These are phyloP conservation scores for Cornus suecica DNA, from an alignment of 148 eudicot species.

Conservation along the genomic window DNA sequence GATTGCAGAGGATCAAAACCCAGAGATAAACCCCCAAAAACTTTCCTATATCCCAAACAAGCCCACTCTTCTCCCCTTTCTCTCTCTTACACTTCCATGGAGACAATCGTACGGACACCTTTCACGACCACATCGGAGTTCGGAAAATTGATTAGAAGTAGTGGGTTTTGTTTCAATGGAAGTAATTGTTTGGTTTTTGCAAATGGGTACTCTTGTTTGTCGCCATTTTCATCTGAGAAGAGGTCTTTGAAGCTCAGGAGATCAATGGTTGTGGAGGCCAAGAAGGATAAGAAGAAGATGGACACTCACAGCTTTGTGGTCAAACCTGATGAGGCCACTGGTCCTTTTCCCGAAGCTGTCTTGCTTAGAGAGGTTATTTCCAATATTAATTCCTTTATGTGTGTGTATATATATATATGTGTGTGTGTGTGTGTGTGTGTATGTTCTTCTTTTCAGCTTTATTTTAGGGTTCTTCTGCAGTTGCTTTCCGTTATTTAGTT, in stretches of 20 bases:
- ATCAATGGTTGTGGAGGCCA: constrained; percentile 38
- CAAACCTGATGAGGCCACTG: constrained; percentile 77
- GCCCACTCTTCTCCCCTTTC: background rate
- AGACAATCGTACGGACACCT: background rate
- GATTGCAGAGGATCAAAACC: background rate
- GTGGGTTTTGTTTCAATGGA: constrained; percentile 15
- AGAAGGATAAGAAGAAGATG: constrained; percentile 44
- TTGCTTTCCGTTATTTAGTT: no score
- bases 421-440: background rate
- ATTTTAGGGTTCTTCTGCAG: background rate
- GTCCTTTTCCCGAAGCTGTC: constrained; percentile 82
- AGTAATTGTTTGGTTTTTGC: constrained; percentile 12
- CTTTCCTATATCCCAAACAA: background rate
- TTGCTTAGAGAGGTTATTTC: constrained; percentile 64
- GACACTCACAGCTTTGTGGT: constrained; percentile 61
- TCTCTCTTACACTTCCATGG: background rate
- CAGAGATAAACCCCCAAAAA: background rate
- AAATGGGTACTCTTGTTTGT: constrained; percentile 31
- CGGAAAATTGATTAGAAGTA: constrained; percentile 14
- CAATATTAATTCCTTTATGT: background rate
- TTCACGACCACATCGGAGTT: background rate
- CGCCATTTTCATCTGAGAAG: constrained; percentile 32
- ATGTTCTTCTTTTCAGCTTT: background rate
- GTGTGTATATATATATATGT: background rate
- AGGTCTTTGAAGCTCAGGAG: constrained; percentile 14